Evolutionary conservation across 2,329 filamentous ascomycete species (phyloP), one percentile per base, ranked within the genome.

Genomic region (Aureobasidium leucospermi): DNA sequence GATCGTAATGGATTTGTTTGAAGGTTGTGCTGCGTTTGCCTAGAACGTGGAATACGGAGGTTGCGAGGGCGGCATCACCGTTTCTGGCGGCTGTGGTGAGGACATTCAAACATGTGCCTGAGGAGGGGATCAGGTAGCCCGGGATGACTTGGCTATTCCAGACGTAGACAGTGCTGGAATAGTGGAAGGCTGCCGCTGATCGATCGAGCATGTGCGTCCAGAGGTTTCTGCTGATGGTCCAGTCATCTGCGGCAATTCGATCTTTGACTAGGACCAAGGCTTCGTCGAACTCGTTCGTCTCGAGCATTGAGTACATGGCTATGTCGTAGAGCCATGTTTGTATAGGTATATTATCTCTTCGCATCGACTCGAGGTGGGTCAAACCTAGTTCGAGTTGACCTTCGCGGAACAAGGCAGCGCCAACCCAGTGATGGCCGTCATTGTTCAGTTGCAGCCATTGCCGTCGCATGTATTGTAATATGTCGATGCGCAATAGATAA

Each of bases 371-470:
- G 43, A 96, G 73, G 64, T 83, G 83, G 55, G 81, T 76, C 60
- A 96, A 76, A 1, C 90, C 92, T 63, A 92, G 76, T 74, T 97
- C 94, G 63, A 90, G 86, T 67, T 95, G 87, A 0, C 85, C 83
- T 66, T 96, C 92, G 19, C 91, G 82, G 38, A 97, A 78, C 61
- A 95, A 74, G 0, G 90, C 90, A 9, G 90, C 75, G 1, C 87
- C 81, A 19, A 95, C 78, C 68, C 82, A 84, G 66, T 88, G 83
- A 69, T 82, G 82, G 8, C 85, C 87, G 6, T 80, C 77, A 10
- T 79, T 81, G 43, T 79, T 83, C 8, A 89, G 74, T 8, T 77
- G 75, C 56, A 88, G 80, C 88, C 90, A 96, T 63, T 84, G 80
- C 59, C 84, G 79, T 67, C 84, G 83, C 87, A 94, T 90, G 59